Percentiles rank a stretch among this genome's conserved stretches.
Evolutionary conservation across 2,329 filamentous ascomycete genomes (phyloP).

Genomic region (Keithomyces neogunnii): DNA sequence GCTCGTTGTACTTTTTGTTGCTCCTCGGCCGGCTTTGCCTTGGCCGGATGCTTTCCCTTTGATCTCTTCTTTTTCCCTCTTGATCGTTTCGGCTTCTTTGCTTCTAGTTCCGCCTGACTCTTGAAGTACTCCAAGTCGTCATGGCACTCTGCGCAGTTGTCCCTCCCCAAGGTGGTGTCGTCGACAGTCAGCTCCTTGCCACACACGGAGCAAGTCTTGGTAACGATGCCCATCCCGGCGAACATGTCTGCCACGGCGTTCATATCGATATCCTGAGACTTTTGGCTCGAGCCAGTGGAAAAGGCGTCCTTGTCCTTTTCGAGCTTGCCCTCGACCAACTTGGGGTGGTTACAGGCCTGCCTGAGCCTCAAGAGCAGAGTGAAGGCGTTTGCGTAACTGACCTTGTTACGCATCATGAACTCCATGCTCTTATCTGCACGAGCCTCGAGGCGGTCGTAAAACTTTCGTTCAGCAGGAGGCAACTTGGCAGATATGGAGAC

Average conservation of each 20-base stretch:
- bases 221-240: constrained; percentile 69
- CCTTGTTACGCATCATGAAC: constrained; percentile 74
- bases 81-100: constrained; percentile 28
- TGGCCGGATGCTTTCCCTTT: constrained; percentile 22
- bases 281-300: constrained; percentile 50
- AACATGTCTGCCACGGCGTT: constrained; percentile 83
- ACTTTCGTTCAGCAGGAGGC: constrained; percentile 68
- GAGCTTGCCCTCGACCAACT: constrained; percentile 76
- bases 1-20: constrained; percentile 10
- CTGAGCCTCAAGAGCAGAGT: constrained; percentile 83
- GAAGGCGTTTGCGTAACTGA: constrained; percentile 90
- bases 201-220: constrained; percentile 78
- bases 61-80: constrained; percentile 19
- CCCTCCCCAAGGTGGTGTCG: constrained; percentile 29
- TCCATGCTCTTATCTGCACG: constrained; percentile 82
- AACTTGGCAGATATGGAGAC: constrained; percentile 73
- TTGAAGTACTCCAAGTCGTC: constrained; percentile 61
- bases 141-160: constrained; percentile 64
- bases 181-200: constrained; percentile 55
- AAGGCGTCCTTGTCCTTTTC: constrained; percentile 83
- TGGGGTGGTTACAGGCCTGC: constrained; percentile 91
- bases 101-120: constrained; percentile 32
- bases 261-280: constrained; percentile 53
- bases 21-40: constrained; percentile 11
- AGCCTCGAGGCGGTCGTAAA: constrained; percentile 76